phyloP scores from a whole-genome alignment of 768 basidiomycete species.

The Boletus rufocinnamomeus region DNA sequence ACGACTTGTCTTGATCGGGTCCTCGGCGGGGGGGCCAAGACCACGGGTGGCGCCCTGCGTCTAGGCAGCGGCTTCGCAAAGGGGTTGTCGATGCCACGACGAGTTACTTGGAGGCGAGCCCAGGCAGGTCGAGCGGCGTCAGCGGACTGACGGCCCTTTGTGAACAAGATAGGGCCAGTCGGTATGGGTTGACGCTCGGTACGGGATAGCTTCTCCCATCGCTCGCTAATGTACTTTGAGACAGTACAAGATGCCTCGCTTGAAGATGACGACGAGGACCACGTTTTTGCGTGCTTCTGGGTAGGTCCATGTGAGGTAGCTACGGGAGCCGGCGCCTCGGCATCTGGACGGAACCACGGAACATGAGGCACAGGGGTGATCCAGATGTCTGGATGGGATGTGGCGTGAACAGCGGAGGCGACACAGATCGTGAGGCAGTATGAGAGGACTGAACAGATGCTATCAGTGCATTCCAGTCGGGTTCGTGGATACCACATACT shows the following conservation, averaged over 20 bases:
- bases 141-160: constrained; percentile 20
- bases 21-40: constrained; percentile 37
- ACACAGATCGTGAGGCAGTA: constrained; percentile 60
- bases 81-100: constrained; percentile 60
- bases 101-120: constrained; percentile 43
- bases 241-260: constrained; percentile 25
- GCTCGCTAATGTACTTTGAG: constrained; percentile 33
- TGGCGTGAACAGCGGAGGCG: constrained; percentile 46
- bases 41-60: constrained; percentile 20
- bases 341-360: constrained; percentile 54
- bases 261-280: constrained; percentile 12
- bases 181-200: constrained; percentile 23
- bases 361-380: constrained; percentile 49
- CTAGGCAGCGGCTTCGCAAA: constrained; percentile 39
- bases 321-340: constrained; percentile 2
- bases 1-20: constrained; percentile 28
- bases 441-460: constrained; percentile 41
- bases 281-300: constrained; percentile 9
- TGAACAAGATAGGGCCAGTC: constrained; percentile 22
- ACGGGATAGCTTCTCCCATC: constrained; percentile 32
- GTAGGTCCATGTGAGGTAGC: constrained; percentile 8
- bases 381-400: constrained; percentile 53
- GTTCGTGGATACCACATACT: constrained; percentile 38
- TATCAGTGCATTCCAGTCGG: not conserved
- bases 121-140: constrained; percentile 46